A percentile compares a stretch with the other conserved stretches of the same genome.
Conservation (phyloP, 768 basidiomycete genomes). For the Naganishia kalamii region DNA sequence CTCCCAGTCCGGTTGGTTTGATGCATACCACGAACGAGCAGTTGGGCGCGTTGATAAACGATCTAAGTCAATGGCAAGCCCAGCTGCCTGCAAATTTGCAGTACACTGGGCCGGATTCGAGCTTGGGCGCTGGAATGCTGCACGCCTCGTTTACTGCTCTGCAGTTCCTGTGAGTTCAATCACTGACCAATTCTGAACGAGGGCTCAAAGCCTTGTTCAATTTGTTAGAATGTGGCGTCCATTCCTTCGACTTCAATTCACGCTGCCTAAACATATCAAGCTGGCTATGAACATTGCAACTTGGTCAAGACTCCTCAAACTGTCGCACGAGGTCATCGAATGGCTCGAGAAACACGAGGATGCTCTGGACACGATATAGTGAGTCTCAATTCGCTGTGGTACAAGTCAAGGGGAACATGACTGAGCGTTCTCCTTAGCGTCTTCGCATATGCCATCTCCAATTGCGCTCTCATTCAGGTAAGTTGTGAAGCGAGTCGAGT, state of each 20-base stretch:
- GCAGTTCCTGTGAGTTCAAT: slow-evolving; percentile 64
- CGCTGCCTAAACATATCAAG: slow-evolving; percentile 80
- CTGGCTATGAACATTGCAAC: slow-evolving; percentile 72
- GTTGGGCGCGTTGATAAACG: slow-evolving; percentile 51
- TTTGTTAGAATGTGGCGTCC: slow-evolving; percentile 68
- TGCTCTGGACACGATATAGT: slow-evolving; percentile 76
- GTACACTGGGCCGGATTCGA: slow-evolving; percentile 65
- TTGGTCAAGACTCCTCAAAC: slow-evolving; percentile 65
- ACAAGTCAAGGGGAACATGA: neutral
- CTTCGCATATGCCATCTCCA: slow-evolving; percentile 78
- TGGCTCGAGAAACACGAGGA: slow-evolving; percentile 79
- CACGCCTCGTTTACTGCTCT: slow-evolving; percentile 83
- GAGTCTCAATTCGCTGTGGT: neutral
- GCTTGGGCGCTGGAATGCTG: slow-evolving; percentile 67
- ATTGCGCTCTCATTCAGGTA: slow-evolving; percentile 85
- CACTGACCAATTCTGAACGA: too few species aligned
- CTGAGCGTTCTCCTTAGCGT: slow-evolving; percentile 39
- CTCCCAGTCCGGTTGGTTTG: slow-evolving; percentile 71
- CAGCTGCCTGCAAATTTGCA: slow-evolving; percentile 69
- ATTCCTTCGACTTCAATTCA: slow-evolving; percentile 95
- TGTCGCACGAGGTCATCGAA: slow-evolving; percentile 75
- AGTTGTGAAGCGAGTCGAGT: slow-evolving; percentile 27
- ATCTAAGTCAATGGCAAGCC: slow-evolving; percentile 63
- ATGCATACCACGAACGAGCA: slow-evolving; percentile 76
- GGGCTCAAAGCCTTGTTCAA: neutral